These are phyloP conservation scores for Kluyveromyces marxianus DNA, from an alignment of 1,139 yeast genomes.

Conservation along the genomic window DNA sequence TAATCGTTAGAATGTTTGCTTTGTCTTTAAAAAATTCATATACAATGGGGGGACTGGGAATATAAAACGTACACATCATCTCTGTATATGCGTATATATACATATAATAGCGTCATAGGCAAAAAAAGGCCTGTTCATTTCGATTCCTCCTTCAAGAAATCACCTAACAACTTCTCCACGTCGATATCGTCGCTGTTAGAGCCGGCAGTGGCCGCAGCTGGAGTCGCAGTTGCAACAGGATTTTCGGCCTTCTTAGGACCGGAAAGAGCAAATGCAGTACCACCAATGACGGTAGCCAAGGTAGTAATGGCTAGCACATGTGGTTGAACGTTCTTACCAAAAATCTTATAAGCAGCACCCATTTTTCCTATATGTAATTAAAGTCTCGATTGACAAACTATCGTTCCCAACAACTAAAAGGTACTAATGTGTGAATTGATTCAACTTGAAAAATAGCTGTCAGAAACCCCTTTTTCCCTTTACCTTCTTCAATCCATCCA, in stretches of 20 bases:
- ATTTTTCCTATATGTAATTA: conserved; percentile 25
- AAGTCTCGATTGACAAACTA: not conserved
- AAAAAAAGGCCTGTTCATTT: not conserved
- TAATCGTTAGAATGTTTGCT: not conserved
- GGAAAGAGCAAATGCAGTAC: conserved; percentile 24
- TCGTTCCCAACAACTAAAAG: not conserved
- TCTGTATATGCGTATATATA: too few relatives aligned
- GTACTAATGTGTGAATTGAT: not conserved
- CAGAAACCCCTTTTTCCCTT: too few relatives aligned
- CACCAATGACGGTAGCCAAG: conserved; percentile 31
- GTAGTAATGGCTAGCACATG: conserved; percentile 38
- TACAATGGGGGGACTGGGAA: not conserved
- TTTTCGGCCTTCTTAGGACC: conserved; percentile 10
- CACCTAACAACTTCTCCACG: conserved; percentile 34
- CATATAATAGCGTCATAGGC: too few relatives aligned
- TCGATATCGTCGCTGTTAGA: conserved; percentile 22
- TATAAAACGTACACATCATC: not conserved
- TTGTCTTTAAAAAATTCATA: not conserved
- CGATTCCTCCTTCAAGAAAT: conserved; percentile 23
- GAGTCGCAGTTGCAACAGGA: not conserved
- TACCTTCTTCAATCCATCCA: too few relatives aligned
- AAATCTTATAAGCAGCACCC: conserved; percentile 57
- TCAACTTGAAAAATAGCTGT: too few relatives aligned
- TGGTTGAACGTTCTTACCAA: conserved; percentile 59
- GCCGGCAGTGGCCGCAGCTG: conserved; percentile 12